These are phyloP conservation scores for Dichotomocladium elegans DNA, from an alignment of 371 early-diverging fungal genomes.

Conservation along the genomic window DNA sequence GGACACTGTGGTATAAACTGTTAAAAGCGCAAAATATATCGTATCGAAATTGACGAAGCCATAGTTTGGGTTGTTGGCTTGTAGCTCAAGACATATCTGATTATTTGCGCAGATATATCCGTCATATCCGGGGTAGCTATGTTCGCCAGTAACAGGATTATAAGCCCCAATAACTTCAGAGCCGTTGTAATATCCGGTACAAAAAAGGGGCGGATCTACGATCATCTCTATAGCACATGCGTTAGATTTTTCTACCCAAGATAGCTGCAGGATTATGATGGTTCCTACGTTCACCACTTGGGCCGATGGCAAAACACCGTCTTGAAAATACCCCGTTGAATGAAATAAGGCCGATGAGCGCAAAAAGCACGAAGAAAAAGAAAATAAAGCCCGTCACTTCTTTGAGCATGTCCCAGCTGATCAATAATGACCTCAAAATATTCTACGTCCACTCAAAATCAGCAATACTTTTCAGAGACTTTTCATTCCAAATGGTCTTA, in stretches of 20 bases:
- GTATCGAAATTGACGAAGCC: conserved; percentile 53
- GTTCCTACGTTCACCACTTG: conserved; percentile 29
- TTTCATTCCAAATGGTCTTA: too few species aligned
- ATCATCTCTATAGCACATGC: conserved; percentile 22
- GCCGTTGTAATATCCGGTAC: conserved; percentile 54
- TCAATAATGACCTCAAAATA: conserved; percentile 52
- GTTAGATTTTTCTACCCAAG: too few species aligned
- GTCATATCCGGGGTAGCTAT: conserved; percentile 28
- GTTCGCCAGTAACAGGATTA: conserved; percentile 25
- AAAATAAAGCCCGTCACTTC: conserved; percentile 52
- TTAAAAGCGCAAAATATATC: conserved; percentile 45
- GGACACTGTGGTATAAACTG: conserved; percentile 50
- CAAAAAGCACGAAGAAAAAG: conserved; percentile 54
- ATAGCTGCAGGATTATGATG: too few species aligned
- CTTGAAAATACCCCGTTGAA: conserved; percentile 53
- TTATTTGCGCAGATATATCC: conserved; percentile 39
- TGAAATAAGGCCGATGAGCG: conserved; percentile 50
- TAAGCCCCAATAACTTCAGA: conserved; percentile 37
- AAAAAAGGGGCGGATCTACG: conserved; percentile 44
- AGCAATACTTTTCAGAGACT: not conserved
- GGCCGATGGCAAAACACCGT: conserved; percentile 34
- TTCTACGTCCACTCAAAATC: conserved; percentile 17
- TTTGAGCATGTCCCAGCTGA: conserved; percentile 48
- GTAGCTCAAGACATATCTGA: conserved; percentile 47
- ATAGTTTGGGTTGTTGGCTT: conserved; percentile 37